These are phyloP conservation scores for Oryza australiensis DNA, from an alignment of 176 grass and related monocot genomes.

Conservation along the genomic window DNA sequence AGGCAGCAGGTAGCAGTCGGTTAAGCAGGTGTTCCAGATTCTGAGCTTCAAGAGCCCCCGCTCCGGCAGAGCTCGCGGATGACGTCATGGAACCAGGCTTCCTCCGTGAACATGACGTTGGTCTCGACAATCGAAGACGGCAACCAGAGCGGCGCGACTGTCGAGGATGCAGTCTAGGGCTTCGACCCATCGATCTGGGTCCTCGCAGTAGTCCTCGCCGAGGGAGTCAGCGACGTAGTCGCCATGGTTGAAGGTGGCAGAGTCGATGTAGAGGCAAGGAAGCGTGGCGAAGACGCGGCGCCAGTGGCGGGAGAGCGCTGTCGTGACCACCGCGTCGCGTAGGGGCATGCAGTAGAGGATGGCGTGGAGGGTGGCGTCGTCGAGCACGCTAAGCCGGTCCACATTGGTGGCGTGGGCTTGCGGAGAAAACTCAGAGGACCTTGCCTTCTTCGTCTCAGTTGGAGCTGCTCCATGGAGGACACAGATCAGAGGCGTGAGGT, in stretches of 20 bases:
- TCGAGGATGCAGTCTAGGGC: constrained; percentile 8
- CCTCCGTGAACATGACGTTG: neutral
- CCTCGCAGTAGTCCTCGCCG: constrained; percentile 12
- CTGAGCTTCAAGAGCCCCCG: constrained; percentile 31
- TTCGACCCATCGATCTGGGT: neutral
- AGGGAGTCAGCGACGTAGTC: neutral
- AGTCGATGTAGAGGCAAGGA: neutral
- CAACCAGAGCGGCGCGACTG: neutral
- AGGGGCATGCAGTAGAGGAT: neutral
- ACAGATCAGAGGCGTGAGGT: too few relatives aligned
- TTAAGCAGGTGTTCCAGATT: neutral
- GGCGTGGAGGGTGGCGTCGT: constrained; percentile 19
- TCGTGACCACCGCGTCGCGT: constrained; percentile 17
- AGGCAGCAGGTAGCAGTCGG: neutral
- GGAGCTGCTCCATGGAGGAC: too few relatives aligned
- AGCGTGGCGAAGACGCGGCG: constrained; percentile 30
- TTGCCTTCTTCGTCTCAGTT: neutral
- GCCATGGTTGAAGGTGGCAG: constrained; percentile 24
- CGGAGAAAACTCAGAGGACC: neutral
- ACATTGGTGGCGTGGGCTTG: neutral
- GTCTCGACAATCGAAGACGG: constrained; percentile 1
- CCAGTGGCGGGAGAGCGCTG: constrained; percentile 25
- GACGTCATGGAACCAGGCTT: neutral
- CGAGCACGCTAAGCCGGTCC: constrained; percentile 33
- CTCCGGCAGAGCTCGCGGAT: neutral